Evolutionary conservation across 1,139 yeast genomes (phyloP), one percentile per base, ranked within the genome.

Genomic region (Hanseniaspora sp.): DNA sequence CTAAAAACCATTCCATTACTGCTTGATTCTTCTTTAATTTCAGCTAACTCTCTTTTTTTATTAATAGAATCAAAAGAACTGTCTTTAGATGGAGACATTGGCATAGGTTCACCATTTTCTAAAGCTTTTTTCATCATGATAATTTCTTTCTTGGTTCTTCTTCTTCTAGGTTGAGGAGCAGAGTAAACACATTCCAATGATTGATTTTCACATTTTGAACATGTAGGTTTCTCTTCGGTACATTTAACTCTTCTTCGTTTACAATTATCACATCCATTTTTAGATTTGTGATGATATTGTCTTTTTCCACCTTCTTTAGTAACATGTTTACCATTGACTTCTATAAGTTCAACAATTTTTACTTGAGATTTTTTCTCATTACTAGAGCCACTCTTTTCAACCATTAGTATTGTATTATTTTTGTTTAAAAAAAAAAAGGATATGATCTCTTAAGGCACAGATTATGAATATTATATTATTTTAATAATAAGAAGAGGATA

Each of bases 161-260:
- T 58, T 42, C 55, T 58, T 46, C 58, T 58, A 6, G 57, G 59
- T 47, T 58, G 58, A 18, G 58, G 59, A 5, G 71, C 65, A 0
- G 72, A 61, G 61, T 83, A 84, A 0, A 81, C 77, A 71, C 97
- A 90, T 35, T 78, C 83, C 41, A 90, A 72, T 41, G 83, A 83
- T 78, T 88, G 77, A 59, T 85, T 82, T 56, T 73, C 69, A 67
- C 97, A 90, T 68, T 87, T 87, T 33, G 73, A 73, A 67, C 97
- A 90, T 15, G 72, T 66, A 0, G 97, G 97, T 60, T 80, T 83
- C 0, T 74, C 72, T 67, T 90, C 97, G 66, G 90, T 96, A 72
- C 97, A 90, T 65, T 90, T 90, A 48, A 90, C 95, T 55, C 96
- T 72, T 61, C 96, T 76, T 60, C 79, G 76, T 64, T 90, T 90